A percentile compares a stretch with the other conserved stretches of the same genome.
Conservation (phyloP, 2,329 filamentous ascomycete genomes). For the Fusarium drepaniforme region DNA sequence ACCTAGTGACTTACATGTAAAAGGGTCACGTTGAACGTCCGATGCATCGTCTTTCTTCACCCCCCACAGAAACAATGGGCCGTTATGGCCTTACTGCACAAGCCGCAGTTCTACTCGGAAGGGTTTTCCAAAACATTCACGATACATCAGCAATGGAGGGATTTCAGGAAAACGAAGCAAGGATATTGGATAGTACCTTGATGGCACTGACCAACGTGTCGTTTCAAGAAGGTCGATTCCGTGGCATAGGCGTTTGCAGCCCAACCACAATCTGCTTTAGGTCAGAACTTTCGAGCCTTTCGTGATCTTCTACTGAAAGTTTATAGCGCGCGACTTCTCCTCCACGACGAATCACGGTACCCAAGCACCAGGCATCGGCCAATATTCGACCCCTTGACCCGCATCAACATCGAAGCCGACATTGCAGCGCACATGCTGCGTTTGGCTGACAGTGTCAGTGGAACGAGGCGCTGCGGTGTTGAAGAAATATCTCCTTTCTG, state of each 20-base stretch:
- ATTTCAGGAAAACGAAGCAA: neutral
- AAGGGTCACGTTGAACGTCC: neutral
- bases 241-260: neutral
- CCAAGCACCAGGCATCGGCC: neutral
- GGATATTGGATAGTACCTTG: neutral
- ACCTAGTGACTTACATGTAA: neutral
- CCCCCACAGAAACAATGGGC: neutral
- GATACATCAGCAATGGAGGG: neutral
- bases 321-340: neutral
- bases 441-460: neutral
- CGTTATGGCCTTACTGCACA: neutral
- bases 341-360: neutral
- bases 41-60: neutral
- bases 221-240: neutral
- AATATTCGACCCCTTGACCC: neutral
- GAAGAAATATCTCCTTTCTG: neutral
- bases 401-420: neutral
- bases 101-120: neutral
- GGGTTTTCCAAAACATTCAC: neutral
- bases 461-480: neutral
- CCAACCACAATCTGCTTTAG: slow-evolving; percentile 2
- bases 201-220: neutral
- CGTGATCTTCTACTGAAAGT: neutral
- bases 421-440: neutral
- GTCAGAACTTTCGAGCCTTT: neutral